Percentiles rank a stretch among this genome's conserved stretches.
These are phyloP conservation scores for Boletus rubroflammeus DNA, from an alignment of 768 basidiomycete species.

Conservation along the genomic window DNA sequence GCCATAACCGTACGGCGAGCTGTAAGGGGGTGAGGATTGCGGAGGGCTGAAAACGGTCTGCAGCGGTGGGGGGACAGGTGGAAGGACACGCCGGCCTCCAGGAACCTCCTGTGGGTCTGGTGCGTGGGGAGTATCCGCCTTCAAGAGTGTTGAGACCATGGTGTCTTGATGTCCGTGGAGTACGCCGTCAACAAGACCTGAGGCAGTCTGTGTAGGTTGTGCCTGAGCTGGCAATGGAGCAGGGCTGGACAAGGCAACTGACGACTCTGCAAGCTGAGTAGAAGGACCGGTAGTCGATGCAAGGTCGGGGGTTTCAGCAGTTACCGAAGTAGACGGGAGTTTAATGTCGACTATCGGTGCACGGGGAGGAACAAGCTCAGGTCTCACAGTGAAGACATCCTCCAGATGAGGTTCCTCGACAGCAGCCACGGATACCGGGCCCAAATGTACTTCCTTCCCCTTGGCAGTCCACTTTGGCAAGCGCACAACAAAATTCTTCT, in stretches of 20 bases:
- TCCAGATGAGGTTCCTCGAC: slow-evolving; percentile 43
- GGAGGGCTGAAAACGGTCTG: slow-evolving; percentile 42
- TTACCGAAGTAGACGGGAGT: slow-evolving; percentile 30
- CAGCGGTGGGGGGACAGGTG: slow-evolving; percentile 40
- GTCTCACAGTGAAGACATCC: slow-evolving; percentile 57
- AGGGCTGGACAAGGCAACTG: slow-evolving; percentile 8
- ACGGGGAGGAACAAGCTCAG: slow-evolving; percentile 38
- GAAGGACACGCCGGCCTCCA: slow-evolving; percentile 27
- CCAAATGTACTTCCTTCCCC: slow-evolving; percentile 27
- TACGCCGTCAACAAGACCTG: slow-evolving; percentile 12
- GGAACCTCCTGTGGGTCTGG: slow-evolving; percentile 21
- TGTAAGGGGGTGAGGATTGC: slow-evolving; percentile 54
- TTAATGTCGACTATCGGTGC: slow-evolving; percentile 24
- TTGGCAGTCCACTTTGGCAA: slow-evolving; percentile 44
- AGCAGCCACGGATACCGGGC: slow-evolving; percentile 20
- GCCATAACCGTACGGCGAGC: slow-evolving; percentile 64
- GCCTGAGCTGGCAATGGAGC: slow-evolving; percentile 6
- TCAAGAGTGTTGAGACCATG: slow-evolving; percentile 24
- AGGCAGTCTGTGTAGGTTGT: slow-evolving; percentile 11
- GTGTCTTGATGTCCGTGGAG: slow-evolving; percentile 30
- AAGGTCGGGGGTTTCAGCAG: background rate
- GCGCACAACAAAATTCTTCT: slow-evolving; percentile 50
- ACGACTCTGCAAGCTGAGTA: slow-evolving; percentile 7
- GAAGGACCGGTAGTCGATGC: slow-evolving; percentile 8
- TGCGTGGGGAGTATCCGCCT: slow-evolving; percentile 26